Evolutionary conservation across 768 basidiomycete genomes (phyloP).

Genomic region (Trametes punicea): DNA sequence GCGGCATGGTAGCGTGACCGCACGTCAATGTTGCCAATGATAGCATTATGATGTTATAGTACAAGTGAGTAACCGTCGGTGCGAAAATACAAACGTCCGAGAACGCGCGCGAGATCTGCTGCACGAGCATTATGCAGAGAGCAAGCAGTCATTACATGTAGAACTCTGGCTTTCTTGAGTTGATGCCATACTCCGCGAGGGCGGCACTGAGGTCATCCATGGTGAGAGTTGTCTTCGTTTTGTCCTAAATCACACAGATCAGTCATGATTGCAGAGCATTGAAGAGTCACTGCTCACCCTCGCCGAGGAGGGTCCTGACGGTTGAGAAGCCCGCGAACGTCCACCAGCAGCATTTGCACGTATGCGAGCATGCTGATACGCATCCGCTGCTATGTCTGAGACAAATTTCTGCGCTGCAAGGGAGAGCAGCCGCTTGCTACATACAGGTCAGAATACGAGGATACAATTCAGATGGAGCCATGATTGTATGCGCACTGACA

Average conservation of each 20-base stretch:
- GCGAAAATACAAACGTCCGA: conserved; percentile 10
- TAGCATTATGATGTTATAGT: conserved; percentile 18
- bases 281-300: conserved; percentile 46
- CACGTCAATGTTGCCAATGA: too few relatives aligned
- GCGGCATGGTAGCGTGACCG: too few relatives aligned
- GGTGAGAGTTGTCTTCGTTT: conserved; percentile 89
- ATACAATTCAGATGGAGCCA: too few relatives aligned
- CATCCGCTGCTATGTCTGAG: conserved; percentile 93
- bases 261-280: not conserved
- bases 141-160: conserved; percentile 51
- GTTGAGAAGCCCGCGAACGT: conserved; percentile 60
- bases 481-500: conserved; percentile 13
- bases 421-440: conserved; percentile 89
- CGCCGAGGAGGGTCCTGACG: conserved; percentile 54
- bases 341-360: conserved; percentile 83
- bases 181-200: conserved; percentile 94
- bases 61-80: conserved; percentile 13
- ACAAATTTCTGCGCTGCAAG: conserved; percentile 98
- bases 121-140: not conserved
- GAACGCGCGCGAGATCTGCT: not conserved
- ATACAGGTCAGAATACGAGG: not conserved
- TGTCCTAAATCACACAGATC: conserved; percentile 51
- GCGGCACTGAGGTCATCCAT: conserved; percentile 97
- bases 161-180: conserved; percentile 90
- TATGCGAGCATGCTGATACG: conserved; percentile 96